Base-by-base conservation (phyloP, 2,329 filamentous ascomycete genomes). In the Metarhizium sp. region DNA sequence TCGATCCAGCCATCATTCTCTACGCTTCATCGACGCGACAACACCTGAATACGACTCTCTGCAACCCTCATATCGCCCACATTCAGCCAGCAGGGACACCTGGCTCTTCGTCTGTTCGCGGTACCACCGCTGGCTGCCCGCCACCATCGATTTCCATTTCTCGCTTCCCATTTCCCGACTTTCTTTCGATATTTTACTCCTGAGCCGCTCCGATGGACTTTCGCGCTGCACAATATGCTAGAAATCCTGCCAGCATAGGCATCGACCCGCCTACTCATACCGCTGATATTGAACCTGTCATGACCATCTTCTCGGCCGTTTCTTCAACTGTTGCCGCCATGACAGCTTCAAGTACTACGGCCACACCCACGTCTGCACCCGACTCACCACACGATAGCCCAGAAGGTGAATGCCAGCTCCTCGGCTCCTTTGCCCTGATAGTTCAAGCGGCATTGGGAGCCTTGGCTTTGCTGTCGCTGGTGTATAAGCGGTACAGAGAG, bases 401-500 rank as follows among this genome's bases (percentile, higher is more conserved):
- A 36, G 80, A 79, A 52, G 89, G 87, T 62, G 90, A 96, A 73
- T 99, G 94, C 70, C 81, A 86, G 61, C 79, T 99, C 10, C 79
- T 99, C 2, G 94, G 94, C 1, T 82, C 92, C 4, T 99, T 97
- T 68, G 92, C 94, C 13, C 80, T 99, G 55, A 67, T 99, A 38
- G 87, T 99, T 6, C 94, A 99, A 75, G 87, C 83, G 47, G 89
- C 90, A 1, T 82, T 99, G 18, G 94, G 94, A 18, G 82, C 79
- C 18, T 75, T 96, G 55, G 94, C 94, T 8, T 74, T 97, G 53
- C 76, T 92, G 54, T 89, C 91, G 1, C 80, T 99, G 51, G 92
- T 97, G 7, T 95, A 84, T 76, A 99, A 99, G 76, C 82, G 94
- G 62, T 96, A 88, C 84, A 83, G 89, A 61, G 94, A 99, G 73